Conservation (phyloP, 75 land plant species). For the Pseudotsuga menziesii region DNA sequence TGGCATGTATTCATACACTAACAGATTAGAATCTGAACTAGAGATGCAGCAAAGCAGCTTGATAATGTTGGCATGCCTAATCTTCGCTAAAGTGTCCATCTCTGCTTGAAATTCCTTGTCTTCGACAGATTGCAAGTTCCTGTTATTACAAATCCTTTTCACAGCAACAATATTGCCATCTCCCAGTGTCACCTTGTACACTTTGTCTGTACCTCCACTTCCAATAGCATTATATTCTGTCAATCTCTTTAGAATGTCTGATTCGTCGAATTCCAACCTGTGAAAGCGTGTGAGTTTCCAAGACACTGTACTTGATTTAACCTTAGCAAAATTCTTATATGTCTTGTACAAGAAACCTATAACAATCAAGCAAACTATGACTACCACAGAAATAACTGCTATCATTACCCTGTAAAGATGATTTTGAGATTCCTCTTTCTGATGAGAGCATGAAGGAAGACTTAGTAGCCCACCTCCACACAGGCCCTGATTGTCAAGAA, state of each 20-base stretch:
- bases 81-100: constrained; percentile 53
- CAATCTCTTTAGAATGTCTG: constrained; percentile 21
- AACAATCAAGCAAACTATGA: not conserved
- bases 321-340: constrained; percentile 6
- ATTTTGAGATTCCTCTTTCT: not conserved
- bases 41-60: constrained; percentile 78
- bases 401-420: not conserved
- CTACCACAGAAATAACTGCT: constrained; percentile 7
- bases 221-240: constrained; percentile 36
- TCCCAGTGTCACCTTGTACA: constrained; percentile 45
- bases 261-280: constrained; percentile 26
- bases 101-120: constrained; percentile 56
- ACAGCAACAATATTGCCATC: constrained; percentile 64
- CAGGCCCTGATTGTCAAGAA: constrained; percentile 28
- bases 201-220: constrained; percentile 51
- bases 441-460: not conserved
- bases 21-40: constrained; percentile 41
- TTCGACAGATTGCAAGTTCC: not conserved
- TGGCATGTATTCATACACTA: constrained; percentile 79
- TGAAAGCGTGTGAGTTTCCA: constrained; percentile 86
- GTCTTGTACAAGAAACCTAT: not conserved
- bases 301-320: not conserved
- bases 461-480: constrained; percentile 4
- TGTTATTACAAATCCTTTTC: constrained; percentile 28
- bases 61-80: constrained; percentile 76